Percentiles rank a stretch among this genome's conserved stretches.
phyloP scores from a whole-genome alignment of 192 early-diverging fungal genomes.

The Dissophora globulifera region DNA sequence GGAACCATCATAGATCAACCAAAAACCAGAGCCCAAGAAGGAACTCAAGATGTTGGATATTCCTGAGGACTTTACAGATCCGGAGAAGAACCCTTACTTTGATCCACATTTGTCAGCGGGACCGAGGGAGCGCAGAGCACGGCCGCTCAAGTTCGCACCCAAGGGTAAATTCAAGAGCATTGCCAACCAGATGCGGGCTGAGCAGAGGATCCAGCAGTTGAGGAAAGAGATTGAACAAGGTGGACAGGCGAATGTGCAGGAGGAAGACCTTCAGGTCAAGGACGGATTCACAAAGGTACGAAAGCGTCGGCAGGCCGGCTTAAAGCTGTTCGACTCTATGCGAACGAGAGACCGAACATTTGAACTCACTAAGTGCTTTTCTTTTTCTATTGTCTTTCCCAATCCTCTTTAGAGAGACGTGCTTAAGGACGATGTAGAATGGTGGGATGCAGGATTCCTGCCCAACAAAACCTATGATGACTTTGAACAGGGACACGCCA shows the following conservation, averaged over 20 bases:
- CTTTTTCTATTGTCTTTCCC: background rate
- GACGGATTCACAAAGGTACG: conserved; percentile 37
- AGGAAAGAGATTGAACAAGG: conserved; percentile 46
- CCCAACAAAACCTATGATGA: conserved; percentile 77
- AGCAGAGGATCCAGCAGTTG: conserved; percentile 65
- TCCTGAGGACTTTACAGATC: conserved; percentile 66
- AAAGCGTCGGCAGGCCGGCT: too few relatives aligned
- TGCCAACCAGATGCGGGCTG: conserved; percentile 84
- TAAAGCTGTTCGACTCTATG: background rate
- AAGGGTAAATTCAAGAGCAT: conserved; percentile 84
- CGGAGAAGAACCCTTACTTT: conserved; percentile 89
- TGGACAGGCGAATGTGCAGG: conserved; percentile 22
- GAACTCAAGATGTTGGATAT: conserved; percentile 59
- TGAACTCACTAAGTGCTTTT: too few relatives aligned
- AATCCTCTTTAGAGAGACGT: conserved; percentile 60
- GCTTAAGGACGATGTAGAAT: conserved; percentile 86
- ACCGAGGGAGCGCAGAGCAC: conserved; percentile 56
- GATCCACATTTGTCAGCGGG: conserved; percentile 70
- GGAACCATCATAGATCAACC: conserved; percentile 16
- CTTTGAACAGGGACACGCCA: conserved; percentile 52
- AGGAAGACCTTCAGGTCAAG: conserved; percentile 31
- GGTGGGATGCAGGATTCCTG: conserved; percentile 96
- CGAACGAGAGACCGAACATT: background rate
- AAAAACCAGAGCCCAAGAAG: conserved; percentile 57
- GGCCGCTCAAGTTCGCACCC: conserved; percentile 80